These are phyloP conservation scores for Debaryomyces sp. DNA, from an alignment of 1,139 yeast species.

Conservation along the genomic window DNA sequence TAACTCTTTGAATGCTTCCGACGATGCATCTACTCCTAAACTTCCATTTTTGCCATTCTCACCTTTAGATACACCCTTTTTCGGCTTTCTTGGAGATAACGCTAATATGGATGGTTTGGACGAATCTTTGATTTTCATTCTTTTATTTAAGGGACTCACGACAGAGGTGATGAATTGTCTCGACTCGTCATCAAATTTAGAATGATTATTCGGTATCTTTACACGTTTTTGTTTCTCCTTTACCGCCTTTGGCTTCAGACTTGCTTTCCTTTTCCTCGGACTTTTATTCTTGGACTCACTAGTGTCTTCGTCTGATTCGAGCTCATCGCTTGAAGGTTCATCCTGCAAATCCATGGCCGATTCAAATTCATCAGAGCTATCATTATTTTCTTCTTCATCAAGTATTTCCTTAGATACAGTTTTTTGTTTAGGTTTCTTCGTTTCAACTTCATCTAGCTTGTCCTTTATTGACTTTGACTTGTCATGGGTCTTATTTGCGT, in stretches of 20 bases:
- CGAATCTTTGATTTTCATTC: conserved; percentile 31
- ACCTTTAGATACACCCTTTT: conserved; percentile 6
- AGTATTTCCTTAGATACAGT: conserved; percentile 10
- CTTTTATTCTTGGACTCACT: conserved; percentile 12
- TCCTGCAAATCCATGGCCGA: conserved; percentile 4
- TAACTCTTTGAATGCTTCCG: conserved; percentile 54
- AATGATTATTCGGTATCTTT: conserved; percentile 11
- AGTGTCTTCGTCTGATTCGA: conserved; percentile 14
- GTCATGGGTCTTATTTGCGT: conserved; percentile 7
- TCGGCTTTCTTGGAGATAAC: conserved; percentile 25
- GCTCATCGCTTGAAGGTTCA: conserved; percentile 1
- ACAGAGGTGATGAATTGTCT: conserved; percentile 23
- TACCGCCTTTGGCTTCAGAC: conserved; percentile 10
- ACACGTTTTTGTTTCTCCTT: conserved; percentile 10
- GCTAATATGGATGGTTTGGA: conserved; percentile 28
- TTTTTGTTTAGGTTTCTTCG: background rate
- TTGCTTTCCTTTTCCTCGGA: conserved; percentile 7
- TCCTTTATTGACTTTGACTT: conserved; percentile 8
- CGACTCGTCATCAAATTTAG: conserved; percentile 12
- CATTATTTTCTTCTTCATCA: background rate
- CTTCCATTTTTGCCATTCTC: background rate
- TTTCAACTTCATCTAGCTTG: conserved; percentile 7
- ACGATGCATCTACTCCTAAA: conserved; percentile 27
- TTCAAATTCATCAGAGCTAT: conserved; percentile 6
- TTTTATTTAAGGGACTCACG: conserved; percentile 31